Conservation (phyloP, 768 basidiomycete species). For the button mushroom (Agaricus bisporus) region DNA sequence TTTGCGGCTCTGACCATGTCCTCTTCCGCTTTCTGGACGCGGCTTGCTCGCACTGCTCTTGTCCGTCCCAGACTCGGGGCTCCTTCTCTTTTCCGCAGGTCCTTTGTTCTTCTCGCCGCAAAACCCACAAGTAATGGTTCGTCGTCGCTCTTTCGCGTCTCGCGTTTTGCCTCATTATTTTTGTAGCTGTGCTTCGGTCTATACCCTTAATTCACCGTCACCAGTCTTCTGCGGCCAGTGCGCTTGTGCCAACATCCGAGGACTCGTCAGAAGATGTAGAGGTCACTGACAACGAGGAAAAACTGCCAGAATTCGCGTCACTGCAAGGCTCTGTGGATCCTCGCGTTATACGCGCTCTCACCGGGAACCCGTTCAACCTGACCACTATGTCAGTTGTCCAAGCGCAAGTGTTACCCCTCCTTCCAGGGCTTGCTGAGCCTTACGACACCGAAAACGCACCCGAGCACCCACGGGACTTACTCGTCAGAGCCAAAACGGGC, state of each 20-base stretch:
- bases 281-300: slow-evolving; percentile 4
- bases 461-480: slow-evolving; percentile 51
- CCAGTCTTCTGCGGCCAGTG: not conserved
- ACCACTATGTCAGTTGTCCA: slow-evolving; percentile 79
- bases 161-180: too few species aligned
- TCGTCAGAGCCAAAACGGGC: slow-evolving; percentile 85
- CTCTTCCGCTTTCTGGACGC: slow-evolving; percentile 7
- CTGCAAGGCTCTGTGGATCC: slow-evolving; percentile 33
- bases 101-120: slow-evolving; percentile 6
- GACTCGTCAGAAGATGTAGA: not conserved
- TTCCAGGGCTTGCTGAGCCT: slow-evolving; percentile 63
- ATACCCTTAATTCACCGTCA: slow-evolving; percentile 5
- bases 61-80: slow-evolving; percentile 3
- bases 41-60: slow-evolving; percentile 4
- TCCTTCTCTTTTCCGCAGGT: not conserved
- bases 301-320: slow-evolving; percentile 26
- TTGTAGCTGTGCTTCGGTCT: not conserved
- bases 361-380: slow-evolving; percentile 57
- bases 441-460: slow-evolving; percentile 29
- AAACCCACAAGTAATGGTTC: slow-evolving; percentile 2
- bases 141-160: not conserved
- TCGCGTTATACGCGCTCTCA: slow-evolving; percentile 53
- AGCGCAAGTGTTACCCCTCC: slow-evolving; percentile 64
- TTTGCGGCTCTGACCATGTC: not conserved
- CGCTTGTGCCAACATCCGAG: not conserved